These are phyloP conservation scores for Ogataea trehaloabstinens DNA, from an alignment of 805 yeast species.

Conservation along the genomic window DNA sequence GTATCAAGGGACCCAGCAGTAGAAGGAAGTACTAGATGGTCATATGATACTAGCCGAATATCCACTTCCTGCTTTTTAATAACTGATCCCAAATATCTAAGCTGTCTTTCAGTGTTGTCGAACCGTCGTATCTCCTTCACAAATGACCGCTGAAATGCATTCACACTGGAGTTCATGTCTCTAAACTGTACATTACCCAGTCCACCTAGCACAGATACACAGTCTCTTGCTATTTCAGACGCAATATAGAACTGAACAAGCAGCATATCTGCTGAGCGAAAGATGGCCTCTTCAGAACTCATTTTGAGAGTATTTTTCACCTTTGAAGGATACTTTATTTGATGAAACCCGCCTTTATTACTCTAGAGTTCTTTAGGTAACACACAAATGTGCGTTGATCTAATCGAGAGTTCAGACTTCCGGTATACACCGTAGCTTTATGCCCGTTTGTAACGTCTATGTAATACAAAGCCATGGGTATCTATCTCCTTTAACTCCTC, in stretches of 20 bases:
- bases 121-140: conserved; percentile 81
- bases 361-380: not conserved
- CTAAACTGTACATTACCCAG: conserved; percentile 84
- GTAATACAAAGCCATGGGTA: too few species aligned
- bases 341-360: conserved; percentile 1
- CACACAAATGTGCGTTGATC: too few species aligned
- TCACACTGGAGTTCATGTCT: conserved; percentile 78
- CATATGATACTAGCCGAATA: conserved; percentile 26
- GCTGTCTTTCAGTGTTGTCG: conserved; percentile 88
- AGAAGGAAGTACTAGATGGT: conserved; percentile 22
- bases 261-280: conserved; percentile 91
- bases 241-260: conserved; percentile 89
- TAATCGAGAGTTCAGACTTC: too few species aligned
- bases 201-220: conserved; percentile 83
- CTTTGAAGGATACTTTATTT: too few species aligned
- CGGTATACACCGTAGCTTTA: too few species aligned
- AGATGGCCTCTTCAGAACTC: conserved; percentile 23
- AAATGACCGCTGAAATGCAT: conserved; percentile 85
- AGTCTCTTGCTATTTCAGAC: conserved; percentile 83
- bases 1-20: conserved; percentile 10
- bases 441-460: too few species aligned
- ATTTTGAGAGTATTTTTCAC: conserved; percentile 30
- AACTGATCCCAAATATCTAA: conserved; percentile 50
- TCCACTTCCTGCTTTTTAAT: conserved; percentile 48
- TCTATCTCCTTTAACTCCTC: not conserved